Evolutionary conservation across 2,329 filamentous ascomycete genomes (phyloP), one percentile per base, ranked within the genome.

Genomic region (Teratosphaeria viscida): DNA sequence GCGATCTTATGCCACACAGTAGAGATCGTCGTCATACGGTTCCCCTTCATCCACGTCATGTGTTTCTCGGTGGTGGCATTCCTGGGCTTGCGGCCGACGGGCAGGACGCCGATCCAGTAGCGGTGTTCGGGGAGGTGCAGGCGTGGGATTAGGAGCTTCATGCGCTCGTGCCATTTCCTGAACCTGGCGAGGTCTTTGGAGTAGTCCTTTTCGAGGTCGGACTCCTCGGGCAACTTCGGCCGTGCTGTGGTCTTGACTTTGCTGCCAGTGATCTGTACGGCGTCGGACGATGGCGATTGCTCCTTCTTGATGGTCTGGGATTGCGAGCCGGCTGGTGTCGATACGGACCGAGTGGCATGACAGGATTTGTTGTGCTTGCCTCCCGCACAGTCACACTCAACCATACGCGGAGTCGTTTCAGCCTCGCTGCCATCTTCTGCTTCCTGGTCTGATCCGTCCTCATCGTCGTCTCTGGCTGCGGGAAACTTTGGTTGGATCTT

Each of bases 41-140:
- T 68, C 1, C 68, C 72, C 34, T 70, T 69, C 63, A 74, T 67
- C 72, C 62, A 63, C 47, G 52, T 58, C 52, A 64, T 61, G 43
- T 62, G 57, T 35, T 63, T 65, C 52, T 67, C 64, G 11, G 58
- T 62, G 1, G 59, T 59, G 34, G 59, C 49, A 7, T 54, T 57
- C 35, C 61, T 62, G 16, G 49, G 56, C 35, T 52, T 57, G 10
- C 60, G 52, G n/a, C 43, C 59, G 56, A 59, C 56, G 54, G 64
- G 59, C 14, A 73, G 60, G 5, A 74, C 66, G 12, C 65, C 70
- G 57, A 72, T 70, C 70, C 68, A 72, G 65, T 73, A 74, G 23
- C 72, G 63, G 35, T 66, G 65, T 1, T 55, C 35, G 1, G 64
- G 58, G n/a, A 68, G 57, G 8, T 62, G 59, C 35, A 69, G 59